phyloP scores from a whole-genome alignment of 257 asterid genomes.

The Gentiana straminea region DNA sequence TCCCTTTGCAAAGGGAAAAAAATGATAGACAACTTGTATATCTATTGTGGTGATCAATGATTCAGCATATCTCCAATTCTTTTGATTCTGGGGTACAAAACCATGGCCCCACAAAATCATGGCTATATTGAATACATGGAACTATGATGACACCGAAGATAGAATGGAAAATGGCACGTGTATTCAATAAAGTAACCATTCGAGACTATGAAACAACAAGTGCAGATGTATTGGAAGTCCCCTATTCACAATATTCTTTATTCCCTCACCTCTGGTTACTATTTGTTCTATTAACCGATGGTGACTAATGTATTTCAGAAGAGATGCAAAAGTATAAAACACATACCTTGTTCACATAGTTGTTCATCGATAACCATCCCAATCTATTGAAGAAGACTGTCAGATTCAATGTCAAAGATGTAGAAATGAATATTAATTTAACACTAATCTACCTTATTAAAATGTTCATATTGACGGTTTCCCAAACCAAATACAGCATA shows the following conservation, averaged over 20 bases:
- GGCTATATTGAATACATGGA: too few species aligned
- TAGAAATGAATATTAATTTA: neutral
- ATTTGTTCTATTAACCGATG: neutral
- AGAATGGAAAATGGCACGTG: too few species aligned
- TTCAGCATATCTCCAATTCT: too few species aligned
- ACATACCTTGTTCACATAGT: conserved; percentile 49
- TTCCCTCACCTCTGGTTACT: neutral
- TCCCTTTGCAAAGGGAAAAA: too few species aligned
- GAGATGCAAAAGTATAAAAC: neutral
- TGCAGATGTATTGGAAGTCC: too few species aligned
- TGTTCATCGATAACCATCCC: conserved; percentile 56
- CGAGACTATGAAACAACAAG: too few species aligned
- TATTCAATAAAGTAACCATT: too few species aligned
- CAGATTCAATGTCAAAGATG: conserved; percentile 14
- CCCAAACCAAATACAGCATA: conserved; percentile 78
- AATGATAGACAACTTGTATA: too few species aligned
- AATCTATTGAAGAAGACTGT: conserved; percentile 37
- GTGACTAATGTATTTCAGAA: neutral
- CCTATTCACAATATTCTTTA: neutral
- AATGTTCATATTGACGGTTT: conserved; percentile 82
- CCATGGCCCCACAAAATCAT: too few species aligned
- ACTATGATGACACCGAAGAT: too few species aligned
- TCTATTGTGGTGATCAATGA: too few species aligned
- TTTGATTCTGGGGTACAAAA: too few species aligned
- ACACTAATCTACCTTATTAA: conserved; percentile 48